Evolutionary conservation across 495 filamentous ascomycete genomes (phyloP), one percentile per base, ranked within the genome.

Genomic region (Annulohypoxylon stygium): DNA sequence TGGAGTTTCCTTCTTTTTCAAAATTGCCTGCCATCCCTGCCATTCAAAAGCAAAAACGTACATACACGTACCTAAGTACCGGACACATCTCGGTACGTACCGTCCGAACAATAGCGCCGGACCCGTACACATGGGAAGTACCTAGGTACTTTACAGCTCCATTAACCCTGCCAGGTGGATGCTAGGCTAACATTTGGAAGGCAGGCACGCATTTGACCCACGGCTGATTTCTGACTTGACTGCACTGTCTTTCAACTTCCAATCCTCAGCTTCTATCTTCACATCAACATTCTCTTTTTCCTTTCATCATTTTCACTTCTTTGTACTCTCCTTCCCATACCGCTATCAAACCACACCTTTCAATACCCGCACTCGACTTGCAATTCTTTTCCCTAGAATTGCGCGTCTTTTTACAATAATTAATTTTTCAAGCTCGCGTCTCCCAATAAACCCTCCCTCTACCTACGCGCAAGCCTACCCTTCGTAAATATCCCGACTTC

Each of bases 171-270:
- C 39, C 39, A 43, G 39, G 4, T 30, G 30, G 36, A 4, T 43
- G 39, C 39, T 54, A 54, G 26, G 26, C 26, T 54, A 26, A 26
- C 26, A 54, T 26, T 54, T 39, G n/a, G 33, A 23, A 36, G 9
- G 25, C 43, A 71, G 45, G 45, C 61, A 71, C 36, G 61, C 55
- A 66, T 66, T 33, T 37, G 69, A 65, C 54, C 69, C 65, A 67
- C 65, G 55, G 65, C 39, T 66, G 64, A 66, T 58, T 58, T 53
- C 36, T 57, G 47, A 69, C 65, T 61, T 51, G 51, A 58, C 62
- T 62, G 48, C 43, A 36, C 53, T 30, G 30, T 30, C 3, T 30
- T 30, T 30, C 30, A 30, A 30, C 30, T 30, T 30, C 30, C 30
- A 30, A 48, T 39, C 39, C 65, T 57, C 65, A 60, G 61, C 71